These are phyloP conservation scores for Aspergillus sp. DNA, from an alignment of 2,329 filamentous ascomycete genomes.

Conservation along the genomic window DNA sequence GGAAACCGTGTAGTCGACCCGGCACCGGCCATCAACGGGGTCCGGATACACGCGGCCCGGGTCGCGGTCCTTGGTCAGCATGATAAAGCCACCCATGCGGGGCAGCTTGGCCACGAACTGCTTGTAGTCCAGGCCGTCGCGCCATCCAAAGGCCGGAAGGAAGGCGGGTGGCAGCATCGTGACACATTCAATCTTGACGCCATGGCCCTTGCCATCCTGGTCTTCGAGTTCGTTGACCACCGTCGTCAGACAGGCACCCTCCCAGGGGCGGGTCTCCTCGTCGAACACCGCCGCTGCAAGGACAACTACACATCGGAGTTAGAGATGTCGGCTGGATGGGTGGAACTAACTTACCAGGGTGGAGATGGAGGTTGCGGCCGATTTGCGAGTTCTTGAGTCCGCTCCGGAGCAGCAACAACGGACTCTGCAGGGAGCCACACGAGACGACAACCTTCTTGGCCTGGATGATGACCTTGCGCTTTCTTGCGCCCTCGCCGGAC, in stretches of 20 bases:
- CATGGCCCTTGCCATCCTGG: constrained; percentile 76
- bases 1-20: constrained; percentile 70
- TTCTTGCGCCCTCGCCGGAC: constrained; percentile 50
- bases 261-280: constrained; percentile 69
- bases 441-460: constrained; percentile 81
- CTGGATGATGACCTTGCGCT: constrained; percentile 66
- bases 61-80: constrained; percentile 73
- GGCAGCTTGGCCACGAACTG: constrained; percentile 66
- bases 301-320: constrained; percentile 26
- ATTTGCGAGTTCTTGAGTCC: constrained; percentile 79
- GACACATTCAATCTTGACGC: constrained; percentile 74
- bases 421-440: constrained; percentile 72
- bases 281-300: constrained; percentile 61
- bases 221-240: constrained; percentile 78
- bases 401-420: constrained; percentile 72
- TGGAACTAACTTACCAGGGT: constrained; percentile 63
- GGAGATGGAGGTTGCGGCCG: constrained; percentile 76
- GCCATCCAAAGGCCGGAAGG: constrained; percentile 65
- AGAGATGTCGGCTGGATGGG: not conserved
- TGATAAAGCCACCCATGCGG: constrained; percentile 70
- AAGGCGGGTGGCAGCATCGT: constrained; percentile 71
- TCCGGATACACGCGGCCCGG: constrained; percentile 73
- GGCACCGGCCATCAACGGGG: constrained; percentile 61
- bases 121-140: constrained; percentile 69
- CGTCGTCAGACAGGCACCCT: constrained; percentile 76